phyloP scores from a whole-genome alignment of 192 early-diverging fungal genomes.

The Coemansia sp. region DNA sequence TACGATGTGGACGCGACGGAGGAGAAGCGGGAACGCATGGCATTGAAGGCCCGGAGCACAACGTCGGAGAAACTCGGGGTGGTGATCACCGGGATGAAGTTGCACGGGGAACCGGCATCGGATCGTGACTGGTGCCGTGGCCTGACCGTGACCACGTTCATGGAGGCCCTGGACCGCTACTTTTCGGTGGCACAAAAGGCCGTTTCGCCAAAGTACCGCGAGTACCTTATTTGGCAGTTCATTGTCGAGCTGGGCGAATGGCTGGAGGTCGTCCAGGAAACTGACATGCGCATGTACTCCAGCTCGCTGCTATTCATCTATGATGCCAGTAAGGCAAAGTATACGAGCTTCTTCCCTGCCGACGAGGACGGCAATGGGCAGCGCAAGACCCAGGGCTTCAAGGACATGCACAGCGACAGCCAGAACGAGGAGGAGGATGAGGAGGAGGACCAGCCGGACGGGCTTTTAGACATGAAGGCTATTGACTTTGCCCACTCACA shows the following conservation, averaged over 20 bases:
- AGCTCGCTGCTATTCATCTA: constrained; percentile 79
- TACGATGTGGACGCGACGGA: constrained; percentile 66
- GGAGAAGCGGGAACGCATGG: constrained; percentile 65
- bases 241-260: constrained; percentile 58
- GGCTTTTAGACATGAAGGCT: constrained; percentile 57
- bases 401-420: constrained; percentile 5
- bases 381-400: constrained; percentile 1
- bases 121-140: constrained; percentile 16
- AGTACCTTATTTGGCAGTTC: constrained; percentile 56
- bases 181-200: constrained; percentile 47
- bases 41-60: constrained; percentile 54
- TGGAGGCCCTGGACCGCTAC: constrained; percentile 56
- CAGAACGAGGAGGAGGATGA: constrained; percentile 36
- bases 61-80: constrained; percentile 66
- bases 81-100: constrained; percentile 66
- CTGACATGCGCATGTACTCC: constrained; percentile 61
- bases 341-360: constrained; percentile 41
- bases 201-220: constrained; percentile 49
- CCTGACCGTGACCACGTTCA: constrained; percentile 46
- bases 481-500: constrained; percentile 91
- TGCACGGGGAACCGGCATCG: constrained; percentile 17
- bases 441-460: constrained; percentile 28
- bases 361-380: background rate
- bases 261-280: constrained; percentile 44
- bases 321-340: constrained; percentile 57